phyloP scores from a whole-genome alignment of 352 stramenopile species.

The Phytophthora agathidicida region DNA sequence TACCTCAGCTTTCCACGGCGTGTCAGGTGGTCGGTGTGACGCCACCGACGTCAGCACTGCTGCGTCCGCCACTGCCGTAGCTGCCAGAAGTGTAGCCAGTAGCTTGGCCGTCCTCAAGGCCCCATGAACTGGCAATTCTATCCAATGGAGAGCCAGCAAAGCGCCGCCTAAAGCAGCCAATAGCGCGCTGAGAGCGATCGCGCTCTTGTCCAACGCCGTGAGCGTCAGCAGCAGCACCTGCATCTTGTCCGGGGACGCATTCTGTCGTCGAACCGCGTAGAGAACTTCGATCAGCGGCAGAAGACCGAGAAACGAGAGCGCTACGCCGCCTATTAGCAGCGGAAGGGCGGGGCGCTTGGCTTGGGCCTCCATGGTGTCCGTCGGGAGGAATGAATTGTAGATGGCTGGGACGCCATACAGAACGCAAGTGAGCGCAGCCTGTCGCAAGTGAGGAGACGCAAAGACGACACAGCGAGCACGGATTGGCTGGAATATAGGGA shows the following conservation, averaged over 20 bases:
- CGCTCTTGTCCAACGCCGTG: conserved; percentile 33
- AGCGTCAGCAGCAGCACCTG: conserved; percentile 24
- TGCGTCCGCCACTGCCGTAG: conserved; percentile 18
- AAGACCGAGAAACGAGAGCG: conserved; percentile 30
- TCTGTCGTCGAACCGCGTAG: conserved; percentile 5
- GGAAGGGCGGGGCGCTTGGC: conserved; percentile 12
- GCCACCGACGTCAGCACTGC: conserved; percentile 23
- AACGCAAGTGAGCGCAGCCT: conserved; percentile 4
- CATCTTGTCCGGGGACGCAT: conserved; percentile 11
- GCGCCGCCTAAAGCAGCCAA: conserved; percentile 20
- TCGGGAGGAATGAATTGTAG: conserved; percentile 10
- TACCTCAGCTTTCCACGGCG: conserved; percentile 30
- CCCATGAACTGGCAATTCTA: conserved; percentile 8
- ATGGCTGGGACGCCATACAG: conserved; percentile 1
- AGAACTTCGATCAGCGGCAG: conserved; percentile 40
- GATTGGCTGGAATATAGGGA: conserved; percentile 13
- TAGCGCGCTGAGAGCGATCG: conserved; percentile 22
- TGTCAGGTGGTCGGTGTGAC: conserved; percentile 23
- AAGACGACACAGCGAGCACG: neutral
- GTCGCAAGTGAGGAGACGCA: conserved; percentile 16
- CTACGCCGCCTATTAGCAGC: conserved; percentile 26
- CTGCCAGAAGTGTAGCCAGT: conserved; percentile 16
- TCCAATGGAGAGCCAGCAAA: conserved; percentile 35
- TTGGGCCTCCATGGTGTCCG: conserved; percentile 8
- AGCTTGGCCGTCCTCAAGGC: conserved; percentile 15